These are phyloP conservation scores for Gymnopus androsaceus DNA, from an alignment of 1,284 basidiomycete genomes.

Conservation along the genomic window DNA sequence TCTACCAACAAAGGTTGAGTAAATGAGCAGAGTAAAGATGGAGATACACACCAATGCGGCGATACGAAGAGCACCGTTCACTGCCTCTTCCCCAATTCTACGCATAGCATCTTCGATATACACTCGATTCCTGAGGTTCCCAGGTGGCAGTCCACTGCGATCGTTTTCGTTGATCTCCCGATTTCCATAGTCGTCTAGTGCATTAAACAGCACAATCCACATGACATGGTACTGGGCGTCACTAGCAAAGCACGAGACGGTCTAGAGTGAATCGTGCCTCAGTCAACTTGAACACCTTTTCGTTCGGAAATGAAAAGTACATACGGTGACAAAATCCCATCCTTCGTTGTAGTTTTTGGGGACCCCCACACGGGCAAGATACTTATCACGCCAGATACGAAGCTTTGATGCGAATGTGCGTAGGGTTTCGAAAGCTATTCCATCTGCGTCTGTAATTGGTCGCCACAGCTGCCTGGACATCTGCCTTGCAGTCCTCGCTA, in stretches of 20 bases:
- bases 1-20: neutral
- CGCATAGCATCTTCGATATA: slow-evolving; percentile 68
- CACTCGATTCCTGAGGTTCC: slow-evolving; percentile 36
- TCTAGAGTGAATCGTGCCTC: slow-evolving; percentile 26
- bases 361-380: slow-evolving; percentile 79
- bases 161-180: slow-evolving; percentile 61
- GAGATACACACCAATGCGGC: slow-evolving; percentile 74
- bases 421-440: slow-evolving; percentile 70
- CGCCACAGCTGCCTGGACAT: slow-evolving; percentile 81
- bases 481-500: slow-evolving; percentile 77
- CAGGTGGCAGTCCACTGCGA: slow-evolving; percentile 38
- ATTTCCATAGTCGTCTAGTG: slow-evolving; percentile 83
- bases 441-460: slow-evolving; percentile 71
- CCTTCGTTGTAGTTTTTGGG: slow-evolving; percentile 79
- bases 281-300: too few species aligned
- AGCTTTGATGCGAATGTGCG: slow-evolving; percentile 61
- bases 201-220: slow-evolving; percentile 81
- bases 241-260: slow-evolving; percentile 64
- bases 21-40: neutral
- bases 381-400: slow-evolving; percentile 74
- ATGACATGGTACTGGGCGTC: slow-evolving; percentile 90
- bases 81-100: slow-evolving; percentile 76
- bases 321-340: slow-evolving; percentile 89
- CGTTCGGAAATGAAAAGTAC: slow-evolving; percentile 28
- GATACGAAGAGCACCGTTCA: slow-evolving; percentile 84